Evolutionary conservation across 441 rosid species (phyloP).

Genomic region (Adansonia rubrostipa): DNA sequence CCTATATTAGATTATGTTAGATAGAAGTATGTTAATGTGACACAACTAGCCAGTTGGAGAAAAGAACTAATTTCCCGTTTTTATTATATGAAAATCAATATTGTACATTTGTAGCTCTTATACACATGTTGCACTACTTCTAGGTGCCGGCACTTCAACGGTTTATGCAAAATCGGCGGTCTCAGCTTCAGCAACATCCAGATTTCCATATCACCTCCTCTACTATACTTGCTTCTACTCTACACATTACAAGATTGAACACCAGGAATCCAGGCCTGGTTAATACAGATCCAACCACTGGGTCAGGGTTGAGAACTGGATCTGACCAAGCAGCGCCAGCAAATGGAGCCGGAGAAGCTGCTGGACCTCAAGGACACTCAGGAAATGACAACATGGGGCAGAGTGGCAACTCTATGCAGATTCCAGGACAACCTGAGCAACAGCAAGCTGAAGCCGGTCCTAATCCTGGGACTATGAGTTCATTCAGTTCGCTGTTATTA

Average conservation of each 20-base stretch:
- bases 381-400: background rate
- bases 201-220: conserved; percentile 6
- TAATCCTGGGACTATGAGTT: conserved; percentile 8
- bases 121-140: background rate
- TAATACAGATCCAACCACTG: conserved; percentile 1
- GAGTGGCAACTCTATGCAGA: background rate
- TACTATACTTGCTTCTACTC: background rate
- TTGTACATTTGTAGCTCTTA: background rate
- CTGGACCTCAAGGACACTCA: conserved; percentile 6
- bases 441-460: background rate
- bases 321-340: background rate
- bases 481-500: background rate
- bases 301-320: background rate
- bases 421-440: background rate
- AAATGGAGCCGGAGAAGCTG: background rate
- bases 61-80: background rate
- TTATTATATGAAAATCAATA: background rate
- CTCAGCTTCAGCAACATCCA: conserved; percentile 5
- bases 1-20: background rate
- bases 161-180: conserved; percentile 4
- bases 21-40: background rate
- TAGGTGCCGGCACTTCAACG: conserved; percentile 8
- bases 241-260: background rate
- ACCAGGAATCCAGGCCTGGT: background rate
- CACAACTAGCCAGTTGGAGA: background rate